Conservation (phyloP, 2,329 filamentous ascomycete genomes). For the Penicillium aurantiogriseum region DNA sequence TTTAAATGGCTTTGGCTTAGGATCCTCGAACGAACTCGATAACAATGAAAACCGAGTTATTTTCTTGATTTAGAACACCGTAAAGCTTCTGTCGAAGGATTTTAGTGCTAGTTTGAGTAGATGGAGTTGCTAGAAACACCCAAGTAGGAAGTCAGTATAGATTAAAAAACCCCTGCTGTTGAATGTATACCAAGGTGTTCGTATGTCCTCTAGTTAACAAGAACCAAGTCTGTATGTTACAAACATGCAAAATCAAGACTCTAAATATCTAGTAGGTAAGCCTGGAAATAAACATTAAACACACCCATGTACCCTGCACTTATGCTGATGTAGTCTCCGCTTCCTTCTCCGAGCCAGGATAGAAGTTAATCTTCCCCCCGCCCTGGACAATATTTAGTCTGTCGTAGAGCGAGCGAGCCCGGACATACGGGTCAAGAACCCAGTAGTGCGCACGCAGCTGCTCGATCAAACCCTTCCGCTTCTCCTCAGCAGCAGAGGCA, state of each 20-base stretch:
- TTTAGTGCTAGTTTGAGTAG: too few relatives aligned
- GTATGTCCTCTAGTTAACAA: constrained; percentile 13
- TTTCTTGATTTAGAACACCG: not conserved
- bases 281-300: not conserved
- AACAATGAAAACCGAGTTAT: not conserved
- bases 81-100: not conserved
- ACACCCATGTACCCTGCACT: not conserved
- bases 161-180: not conserved
- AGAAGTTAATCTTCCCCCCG: constrained; percentile 70
- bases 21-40: not conserved
- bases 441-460: constrained; percentile 76
- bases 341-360: constrained; percentile 45
- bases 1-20: constrained; percentile 52
- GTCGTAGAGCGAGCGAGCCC: constrained; percentile 83
- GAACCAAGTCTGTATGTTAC: constrained; percentile 12
- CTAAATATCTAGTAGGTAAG: constrained; percentile 1
- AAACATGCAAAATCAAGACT: constrained; percentile 4
- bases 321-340: constrained; percentile 8
- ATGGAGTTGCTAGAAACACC: not conserved
- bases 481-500: constrained; percentile 52
- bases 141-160: not conserved
- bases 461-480: constrained; percentile 62
- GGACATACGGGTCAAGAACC: constrained; percentile 80
- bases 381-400: constrained; percentile 68
- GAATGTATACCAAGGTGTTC: not conserved